Evolutionary conservation across 1,284 basidiomycete species (phyloP), one percentile per base, ranked within the genome.

Genomic region (Wolfiporia cocos): DNA sequence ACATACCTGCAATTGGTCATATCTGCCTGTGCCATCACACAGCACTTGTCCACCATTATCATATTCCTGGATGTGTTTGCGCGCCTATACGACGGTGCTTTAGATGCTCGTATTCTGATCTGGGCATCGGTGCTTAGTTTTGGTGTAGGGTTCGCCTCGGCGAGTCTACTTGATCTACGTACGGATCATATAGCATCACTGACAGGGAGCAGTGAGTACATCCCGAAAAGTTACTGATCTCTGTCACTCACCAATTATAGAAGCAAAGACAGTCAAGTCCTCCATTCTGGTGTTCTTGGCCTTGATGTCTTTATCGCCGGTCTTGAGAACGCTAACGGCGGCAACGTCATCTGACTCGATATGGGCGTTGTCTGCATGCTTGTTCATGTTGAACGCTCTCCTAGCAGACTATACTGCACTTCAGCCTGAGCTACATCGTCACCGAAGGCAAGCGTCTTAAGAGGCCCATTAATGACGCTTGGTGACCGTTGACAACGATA

Each of bases 261-360:
- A 76, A 49, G 70, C 83, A 32, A 85, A 85, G 57, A 67, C 73
- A 2, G 58, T 83, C 50, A 86, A 83, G 61, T 86, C 76, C 2
- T 82, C 90, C 5, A 74, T 94, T 34, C 73, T 98, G 39, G 86
- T 95, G 43, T 88, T 93, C 53, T 74, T 98, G 5, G 79, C 91
- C 3, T 73, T 99, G 42, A 78, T 95, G 64, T 84, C 93, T 4
- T 73, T 98, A 33, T 86, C 93, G 0, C 96, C 96, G 1, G 87
- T 98, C 4, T 68, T 99, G 43, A 78, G 87, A 49, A 97, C 94
- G 1, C 67, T 99, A 51, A 96, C 92, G 10, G 89, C 91, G 31
- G 90, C 94, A 6, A 98, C 94, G 0, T 97, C 95, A 15, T 88
- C 86, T 11, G 96, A 99, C 62, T 93, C 92, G 20, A 96, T 98